Evolutionary conservation across 495 filamentous ascomycete genomes (phyloP), one percentile per base, ranked within the genome.

Genomic region (Aspergillus ellipticus): DNA sequence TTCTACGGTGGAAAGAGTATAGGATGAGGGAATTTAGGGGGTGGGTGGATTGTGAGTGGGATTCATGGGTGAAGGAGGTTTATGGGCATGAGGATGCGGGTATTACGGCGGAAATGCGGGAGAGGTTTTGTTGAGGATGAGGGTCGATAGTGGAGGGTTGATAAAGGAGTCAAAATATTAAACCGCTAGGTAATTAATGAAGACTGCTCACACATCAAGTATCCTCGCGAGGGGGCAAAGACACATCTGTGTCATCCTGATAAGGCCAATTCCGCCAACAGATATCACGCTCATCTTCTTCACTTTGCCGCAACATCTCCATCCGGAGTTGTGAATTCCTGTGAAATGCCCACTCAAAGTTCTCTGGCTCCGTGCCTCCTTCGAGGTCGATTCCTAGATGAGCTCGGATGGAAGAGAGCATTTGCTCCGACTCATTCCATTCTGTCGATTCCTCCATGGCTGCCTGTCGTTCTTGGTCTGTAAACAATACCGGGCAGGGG

Each of bases 381-480:
- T 70, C 67, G 5, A 57, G 51, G 39, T 73, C 67, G 11, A 69
- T 67, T 54, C 55, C 45, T 7, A 70, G 53, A 42, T 70, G 43
- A 35, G 64, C 56, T 62, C 66, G 62, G 43, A 72, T 48, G 20
- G 37, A 35, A 7, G 60, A 66, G 22, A 72, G 16, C 11, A 72
- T 55, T 31, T 62, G 42, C 60, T 68, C 67, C 58, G 67, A 74
- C 56, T 74, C 67, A 28, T 67, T 72, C 71, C 67, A 72, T 59
- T 66, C 65, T 22, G 60, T 50, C n/a, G 69, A 66, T 57, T 72
- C 71, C 29, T 22, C 61, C 17, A 68, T 62, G 10, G 67, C 66
- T 29, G 48, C 24, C 51, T 64, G 60, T 61, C 59, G 59, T 56
- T 72, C 66, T 62, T 66, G 55, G 42, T 66, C 56, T n/a, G 49